Base-by-base conservation (phyloP, 2,329 filamentous ascomycete genomes). In the Venturia carpophila region DNA sequence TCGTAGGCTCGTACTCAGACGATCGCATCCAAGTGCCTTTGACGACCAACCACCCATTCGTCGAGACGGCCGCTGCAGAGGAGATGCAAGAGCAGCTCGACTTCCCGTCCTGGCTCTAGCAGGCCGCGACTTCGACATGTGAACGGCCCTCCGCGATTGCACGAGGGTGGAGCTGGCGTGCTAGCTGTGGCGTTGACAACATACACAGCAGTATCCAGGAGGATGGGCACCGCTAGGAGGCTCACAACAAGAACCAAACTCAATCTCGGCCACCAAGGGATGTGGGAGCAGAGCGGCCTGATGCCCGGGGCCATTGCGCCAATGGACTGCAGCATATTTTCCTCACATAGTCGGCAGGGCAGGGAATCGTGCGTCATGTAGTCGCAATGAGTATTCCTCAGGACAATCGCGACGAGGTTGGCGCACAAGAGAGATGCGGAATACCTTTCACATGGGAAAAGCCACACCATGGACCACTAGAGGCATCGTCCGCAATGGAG, bases 121-220 rank as follows among this genome's bases (percentile, higher is more conserved):
- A 34, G 30, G 3, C 30, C 30, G 30, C 30, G 30, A 52, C 47
- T 27, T 27, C n/a, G n/a, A 55, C 49, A 55, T 55, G 49, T 55
- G 49, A 55, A 55, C n/a, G n/a, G n/a, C n/a, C n/a, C n/a, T n/a
- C n/a, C n/a, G n/a, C n/a, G n/a, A n/a, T n/a, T n/a, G n/a, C n/a
- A n/a, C n/a, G n/a, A n/a, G n/a, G n/a, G n/a, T n/a, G n/a, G n/a
- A n/a, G n/a, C n/a, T n/a, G 52, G 30, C 30, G 30, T 56, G 30
- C 52, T 56, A n/a, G 52, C 27, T 58, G 52, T 58, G 52, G 52
- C 52, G 27, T 58, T 10, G 52, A 37, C 27, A 15, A n/a, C 11
- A 10, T 58, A 7, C 13, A 49, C 45, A 10, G 7, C 17, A 11
- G 21, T 19, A 24, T 49, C 9, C n/a, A 49, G 19, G 11, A 24